Evolutionary conservation across 495 filamentous ascomycete genomes (phyloP), one percentile per base, ranked within the genome.

Genomic region (Amniculicola lignicola): DNA sequence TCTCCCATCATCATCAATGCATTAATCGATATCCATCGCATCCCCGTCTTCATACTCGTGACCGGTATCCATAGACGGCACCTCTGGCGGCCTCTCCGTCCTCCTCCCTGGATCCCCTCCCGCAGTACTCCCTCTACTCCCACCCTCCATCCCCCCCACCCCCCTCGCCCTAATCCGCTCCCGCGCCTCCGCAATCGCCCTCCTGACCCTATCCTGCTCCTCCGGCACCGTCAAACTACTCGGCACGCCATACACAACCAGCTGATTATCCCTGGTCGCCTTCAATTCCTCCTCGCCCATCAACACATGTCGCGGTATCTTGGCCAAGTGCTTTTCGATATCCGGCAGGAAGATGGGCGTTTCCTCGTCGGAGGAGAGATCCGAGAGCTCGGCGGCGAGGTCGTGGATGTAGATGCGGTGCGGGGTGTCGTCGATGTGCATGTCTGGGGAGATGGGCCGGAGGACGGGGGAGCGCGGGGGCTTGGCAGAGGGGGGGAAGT

Each of bases 381-480:
- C 85, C 0, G 82, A 83, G 35, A 96, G 79, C 73, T 98, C 92
- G 47, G 81, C 87, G 60, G 95, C 93, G 21, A 98, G 75, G 67
- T 93, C 81, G 75, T 91, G 80, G 66, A 98, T 90, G 75, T 90
- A 98, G 46, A 95, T 80, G 51, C 84, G 89, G 70, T 92, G 74
- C 59, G 85, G 85, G 15, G 90, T 85, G 69, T 96, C 85, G 73
- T 98, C 93, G 46, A 97, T 71, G 44, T 88, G 78, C 93, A 98
- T 95, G 29, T 69, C 57, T 60, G 91, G 85, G 53, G 77, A 71
- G n/a, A n/a, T n/a, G n/a, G n/a, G 57, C 38, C 3, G 38, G 61
- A 2, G 60, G 19, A 14, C 4, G 37, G 39, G n/a, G 27, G 27
- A 15, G 54, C 29, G n/a, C n/a, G 7, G 29, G 29, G 29, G 9